Conservation (phyloP, 108 stramenopile genomes). For the Fragilaria radians region DNA sequence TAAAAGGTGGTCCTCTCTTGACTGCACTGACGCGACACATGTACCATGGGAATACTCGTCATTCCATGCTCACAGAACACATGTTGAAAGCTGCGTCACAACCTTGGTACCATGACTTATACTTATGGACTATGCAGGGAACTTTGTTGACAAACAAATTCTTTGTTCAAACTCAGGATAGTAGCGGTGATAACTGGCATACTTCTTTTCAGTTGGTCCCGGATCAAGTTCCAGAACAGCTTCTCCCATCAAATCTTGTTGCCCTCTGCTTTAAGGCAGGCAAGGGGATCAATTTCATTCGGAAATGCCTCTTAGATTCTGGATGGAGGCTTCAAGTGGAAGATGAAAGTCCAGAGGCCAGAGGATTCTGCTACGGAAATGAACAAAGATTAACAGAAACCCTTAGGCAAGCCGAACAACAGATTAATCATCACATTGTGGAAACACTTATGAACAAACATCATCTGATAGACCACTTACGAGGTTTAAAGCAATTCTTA, state of each 20-base stretch:
- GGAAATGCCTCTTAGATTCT: conserved; percentile 63
- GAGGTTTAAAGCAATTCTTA: conserved; percentile 90
- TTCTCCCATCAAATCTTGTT: conserved; percentile 62
- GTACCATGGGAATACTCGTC: conserved; percentile 73
- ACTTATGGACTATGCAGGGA: conserved; percentile 64
- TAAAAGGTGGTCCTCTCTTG: conserved; percentile 81
- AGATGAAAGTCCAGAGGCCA: conserved; percentile 8
- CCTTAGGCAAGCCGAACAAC: conserved; percentile 35
- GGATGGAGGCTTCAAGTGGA: conserved; percentile 53
- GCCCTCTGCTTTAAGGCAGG: conserved; percentile 76
- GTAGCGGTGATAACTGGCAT: conserved; percentile 12
- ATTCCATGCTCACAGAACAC: conserved; percentile 49
- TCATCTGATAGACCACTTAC: conserved; percentile 81
- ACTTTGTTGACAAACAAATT: conserved; percentile 48
- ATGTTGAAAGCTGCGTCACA: conserved; percentile 50
- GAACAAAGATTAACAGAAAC: conserved; percentile 10
- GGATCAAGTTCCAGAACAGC: conserved; percentile 65
- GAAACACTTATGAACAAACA: conserved; percentile 57
- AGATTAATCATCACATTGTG: conserved; percentile 72
- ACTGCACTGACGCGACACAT: conserved; percentile 65
- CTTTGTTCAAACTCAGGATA: conserved; percentile 44
- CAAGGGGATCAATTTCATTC: conserved; percentile 94
- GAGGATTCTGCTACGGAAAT: conserved; percentile 18
- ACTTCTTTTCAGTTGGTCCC: neutral
- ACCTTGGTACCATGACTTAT: conserved; percentile 71